Evolutionary conservation across 306 rosid genomes (phyloP).

Genomic region (Myrica gale): DNA sequence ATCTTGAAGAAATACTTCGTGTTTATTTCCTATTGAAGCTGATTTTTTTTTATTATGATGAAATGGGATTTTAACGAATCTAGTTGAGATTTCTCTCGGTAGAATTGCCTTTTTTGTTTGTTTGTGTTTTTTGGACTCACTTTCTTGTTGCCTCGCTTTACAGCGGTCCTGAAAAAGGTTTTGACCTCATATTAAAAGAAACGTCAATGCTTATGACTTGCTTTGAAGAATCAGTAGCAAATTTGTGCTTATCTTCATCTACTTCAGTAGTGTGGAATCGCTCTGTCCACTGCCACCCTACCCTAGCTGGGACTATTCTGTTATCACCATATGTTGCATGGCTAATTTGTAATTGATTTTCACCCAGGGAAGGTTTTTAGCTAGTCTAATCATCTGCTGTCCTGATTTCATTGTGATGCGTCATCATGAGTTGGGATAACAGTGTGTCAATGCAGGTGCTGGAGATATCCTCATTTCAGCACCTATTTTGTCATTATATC

Average conservation of each 20-base stretch:
- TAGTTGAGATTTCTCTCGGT: not conserved
- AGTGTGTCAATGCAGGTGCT: not conserved
- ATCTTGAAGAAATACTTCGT: not conserved
- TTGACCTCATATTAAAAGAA: not conserved
- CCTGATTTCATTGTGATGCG: not conserved
- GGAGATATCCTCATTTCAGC: not conserved
- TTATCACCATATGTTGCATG: constrained; percentile 1
- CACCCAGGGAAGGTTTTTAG: not conserved
- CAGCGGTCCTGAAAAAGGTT: not conserved
- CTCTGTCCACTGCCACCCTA: not conserved
- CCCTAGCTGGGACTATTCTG: not conserved
- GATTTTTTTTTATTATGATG: not conserved
- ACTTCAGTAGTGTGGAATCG: not conserved
- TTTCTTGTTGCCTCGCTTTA: not conserved
- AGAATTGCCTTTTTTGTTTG: not conserved
- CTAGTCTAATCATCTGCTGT: not conserved
- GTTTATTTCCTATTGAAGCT: not conserved
- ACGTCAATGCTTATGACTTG: not conserved
- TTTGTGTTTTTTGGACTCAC: not conserved
- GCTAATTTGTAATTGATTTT: not conserved
- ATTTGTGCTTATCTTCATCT: not conserved
- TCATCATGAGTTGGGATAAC: not conserved
- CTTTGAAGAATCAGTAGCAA: not conserved
- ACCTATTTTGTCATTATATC: not conserved
- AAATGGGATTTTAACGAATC: not conserved